phyloP scores from a whole-genome alignment of 2,329 filamentous ascomycete species.

The Arthrinium phaeospermum region DNA sequence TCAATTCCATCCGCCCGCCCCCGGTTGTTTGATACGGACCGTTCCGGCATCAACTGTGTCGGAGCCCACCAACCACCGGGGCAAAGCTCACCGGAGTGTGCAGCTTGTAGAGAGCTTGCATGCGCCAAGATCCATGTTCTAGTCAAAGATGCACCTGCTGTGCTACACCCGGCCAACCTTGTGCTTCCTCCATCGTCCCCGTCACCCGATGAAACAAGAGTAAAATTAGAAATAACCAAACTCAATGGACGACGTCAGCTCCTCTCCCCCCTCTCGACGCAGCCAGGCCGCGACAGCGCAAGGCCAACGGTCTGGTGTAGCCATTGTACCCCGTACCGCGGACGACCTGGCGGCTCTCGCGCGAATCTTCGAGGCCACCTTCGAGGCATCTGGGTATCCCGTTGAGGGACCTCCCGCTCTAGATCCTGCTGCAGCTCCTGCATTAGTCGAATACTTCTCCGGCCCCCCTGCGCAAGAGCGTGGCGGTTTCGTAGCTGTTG shows the following conservation, averaged over 20 bases:
- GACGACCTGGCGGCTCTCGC: slow-evolving; percentile 16
- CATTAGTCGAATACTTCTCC: background rate
- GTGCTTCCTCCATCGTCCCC: background rate
- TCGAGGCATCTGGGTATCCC: slow-evolving; percentile 8
- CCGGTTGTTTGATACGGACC: background rate
- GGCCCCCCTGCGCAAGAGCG: background rate
- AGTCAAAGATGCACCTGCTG: background rate
- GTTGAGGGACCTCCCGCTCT: slow-evolving; percentile 9
- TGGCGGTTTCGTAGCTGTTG: slow-evolving; percentile 1
- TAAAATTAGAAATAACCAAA: background rate
- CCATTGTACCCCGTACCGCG: background rate
- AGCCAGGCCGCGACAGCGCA: background rate
- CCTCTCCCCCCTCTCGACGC: background rate
- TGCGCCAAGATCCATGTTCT: background rate
- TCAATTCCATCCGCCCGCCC: background rate
- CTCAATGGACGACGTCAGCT: background rate
- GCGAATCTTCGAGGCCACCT: slow-evolving; percentile 10
- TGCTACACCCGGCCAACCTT: background rate
- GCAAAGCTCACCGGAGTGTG: background rate
- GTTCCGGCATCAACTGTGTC: background rate
- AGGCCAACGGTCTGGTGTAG: background rate
- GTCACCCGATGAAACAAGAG: background rate
- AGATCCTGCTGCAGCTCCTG: background rate
- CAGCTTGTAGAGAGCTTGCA: background rate
- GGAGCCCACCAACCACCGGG: background rate